Percentiles rank a stretch among this genome's conserved stretches.
Evolutionary conservation across 805 yeast genomes (phyloP).

Genomic region (Kodamaea kaohsiungensis): DNA sequence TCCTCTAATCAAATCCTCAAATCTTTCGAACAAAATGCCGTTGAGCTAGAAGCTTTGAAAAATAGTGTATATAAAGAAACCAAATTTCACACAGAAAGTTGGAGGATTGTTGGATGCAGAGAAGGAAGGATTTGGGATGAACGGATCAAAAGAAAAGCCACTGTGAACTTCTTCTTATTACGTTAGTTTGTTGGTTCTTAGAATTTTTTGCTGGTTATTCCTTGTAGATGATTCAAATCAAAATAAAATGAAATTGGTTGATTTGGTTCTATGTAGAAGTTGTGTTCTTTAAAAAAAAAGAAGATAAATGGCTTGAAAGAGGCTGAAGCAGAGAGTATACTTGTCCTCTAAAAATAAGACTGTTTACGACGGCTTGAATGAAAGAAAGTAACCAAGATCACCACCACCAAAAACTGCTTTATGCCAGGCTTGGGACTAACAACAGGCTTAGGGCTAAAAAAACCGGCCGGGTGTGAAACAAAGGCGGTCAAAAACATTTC

Average conservation of each 20-base stretch:
- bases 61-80: neutral
- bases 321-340: too few species aligned
- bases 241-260: too few species aligned
- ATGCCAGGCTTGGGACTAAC: neutral
- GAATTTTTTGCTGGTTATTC: too few species aligned
- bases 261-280: too few species aligned
- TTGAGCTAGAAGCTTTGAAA: neutral
- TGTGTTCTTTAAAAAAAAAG: too few species aligned
- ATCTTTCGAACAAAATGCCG: slow-evolving; percentile 1
- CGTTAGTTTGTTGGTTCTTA: too few species aligned
- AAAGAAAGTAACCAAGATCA: too few species aligned
- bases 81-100: neutral
- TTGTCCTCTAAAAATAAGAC: too few species aligned
- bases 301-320: too few species aligned
- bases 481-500: neutral
- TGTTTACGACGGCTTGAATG: too few species aligned
- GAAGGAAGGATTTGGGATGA: neutral
- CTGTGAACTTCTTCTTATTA: too few species aligned
- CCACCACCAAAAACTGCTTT: neutral
- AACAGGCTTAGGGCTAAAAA: neutral
- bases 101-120: neutral
- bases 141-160: neutral
- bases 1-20: slow-evolving; percentile 1
- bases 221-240: too few species aligned
- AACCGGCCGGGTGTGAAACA: neutral